Conservation (phyloP, 768 basidiomycete species). For the Coprinopsis strossmayeri region DNA sequence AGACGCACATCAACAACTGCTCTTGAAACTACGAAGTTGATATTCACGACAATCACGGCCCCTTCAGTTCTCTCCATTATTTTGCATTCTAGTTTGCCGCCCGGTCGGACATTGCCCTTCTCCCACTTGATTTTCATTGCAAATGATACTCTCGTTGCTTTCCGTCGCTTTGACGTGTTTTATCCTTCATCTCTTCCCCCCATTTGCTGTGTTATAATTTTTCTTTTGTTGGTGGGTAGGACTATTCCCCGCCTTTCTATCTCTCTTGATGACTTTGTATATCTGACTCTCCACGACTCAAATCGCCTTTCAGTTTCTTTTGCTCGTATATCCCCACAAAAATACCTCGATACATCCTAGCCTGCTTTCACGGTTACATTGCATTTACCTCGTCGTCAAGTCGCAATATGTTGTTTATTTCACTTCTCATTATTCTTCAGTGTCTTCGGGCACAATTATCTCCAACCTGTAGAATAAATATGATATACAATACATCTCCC, state of each 20-base stretch:
- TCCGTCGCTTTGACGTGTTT: neutral
- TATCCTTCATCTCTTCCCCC: neutral
- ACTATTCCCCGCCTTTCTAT: neutral
- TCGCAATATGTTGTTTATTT: conserved; percentile 36
- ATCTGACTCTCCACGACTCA: too few species aligned
- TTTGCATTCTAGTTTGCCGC: conserved; percentile 1
- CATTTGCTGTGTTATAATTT: conserved; percentile 2
- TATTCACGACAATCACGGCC: neutral
- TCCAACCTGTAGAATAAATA: conserved; percentile 6
- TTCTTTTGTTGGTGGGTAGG: neutral
- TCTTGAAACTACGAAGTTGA: neutral
- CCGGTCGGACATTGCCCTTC: conserved; percentile 26
- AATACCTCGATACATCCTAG: conserved; percentile 11
- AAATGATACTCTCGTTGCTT: neutral
- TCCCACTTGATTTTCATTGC: conserved; percentile 9
- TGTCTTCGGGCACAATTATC: neutral
- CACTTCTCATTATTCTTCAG: conserved; percentile 7
- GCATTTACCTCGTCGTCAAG: conserved; percentile 32
- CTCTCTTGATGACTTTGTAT: too few species aligned
- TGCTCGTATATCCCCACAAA: too few species aligned
- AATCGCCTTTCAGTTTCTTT: too few species aligned
- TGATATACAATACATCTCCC: conserved; percentile 2
- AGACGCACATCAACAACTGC: neutral
- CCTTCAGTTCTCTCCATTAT: neutral
- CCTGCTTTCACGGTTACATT: conserved; percentile 30